Evolutionary conservation across 768 basidiomycete genomes (phyloP).

Genomic region (Russula dissimulans): DNA sequence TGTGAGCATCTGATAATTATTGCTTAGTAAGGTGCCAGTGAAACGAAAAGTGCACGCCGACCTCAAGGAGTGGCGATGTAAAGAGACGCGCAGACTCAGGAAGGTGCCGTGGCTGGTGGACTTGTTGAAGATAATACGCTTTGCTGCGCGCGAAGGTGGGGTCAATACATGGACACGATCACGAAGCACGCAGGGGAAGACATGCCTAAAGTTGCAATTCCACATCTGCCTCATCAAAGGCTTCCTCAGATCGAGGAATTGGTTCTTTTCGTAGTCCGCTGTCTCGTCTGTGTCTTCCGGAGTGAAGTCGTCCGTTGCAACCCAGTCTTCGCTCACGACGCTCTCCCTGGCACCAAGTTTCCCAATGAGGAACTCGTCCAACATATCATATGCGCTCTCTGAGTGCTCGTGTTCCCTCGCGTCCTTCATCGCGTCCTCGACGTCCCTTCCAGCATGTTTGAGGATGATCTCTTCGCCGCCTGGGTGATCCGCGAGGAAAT

Average conservation of each 20-base stretch:
- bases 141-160: constrained; percentile 43
- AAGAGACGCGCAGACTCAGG: constrained; percentile 81
- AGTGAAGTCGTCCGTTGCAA: constrained; percentile 79
- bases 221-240: constrained; percentile 84
- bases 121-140: constrained; percentile 90
- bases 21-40: background rate
- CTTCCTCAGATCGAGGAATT: constrained; percentile 84
- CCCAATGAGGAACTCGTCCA: constrained; percentile 83
- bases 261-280: constrained; percentile 78
- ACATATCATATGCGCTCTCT: constrained; percentile 83
- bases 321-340: constrained; percentile 83
- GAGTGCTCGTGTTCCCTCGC: constrained; percentile 79
- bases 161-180: background rate
- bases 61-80: constrained; percentile 74
- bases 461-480: constrained; percentile 91
- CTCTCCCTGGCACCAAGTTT: constrained; percentile 66
- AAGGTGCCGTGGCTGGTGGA: constrained; percentile 92
- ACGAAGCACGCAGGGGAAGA: background rate
- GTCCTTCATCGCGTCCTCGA: constrained; percentile 76
- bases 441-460: constrained; percentile 74
- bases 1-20: constrained; percentile 51
- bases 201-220: constrained; percentile 73
- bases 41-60: constrained; percentile 24
- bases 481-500: constrained; percentile 81
- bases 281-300: constrained; percentile 81